Evolutionary conservation across 768 basidiomycete genomes (phyloP).

Genomic region (Tylopilus felleus): DNA sequence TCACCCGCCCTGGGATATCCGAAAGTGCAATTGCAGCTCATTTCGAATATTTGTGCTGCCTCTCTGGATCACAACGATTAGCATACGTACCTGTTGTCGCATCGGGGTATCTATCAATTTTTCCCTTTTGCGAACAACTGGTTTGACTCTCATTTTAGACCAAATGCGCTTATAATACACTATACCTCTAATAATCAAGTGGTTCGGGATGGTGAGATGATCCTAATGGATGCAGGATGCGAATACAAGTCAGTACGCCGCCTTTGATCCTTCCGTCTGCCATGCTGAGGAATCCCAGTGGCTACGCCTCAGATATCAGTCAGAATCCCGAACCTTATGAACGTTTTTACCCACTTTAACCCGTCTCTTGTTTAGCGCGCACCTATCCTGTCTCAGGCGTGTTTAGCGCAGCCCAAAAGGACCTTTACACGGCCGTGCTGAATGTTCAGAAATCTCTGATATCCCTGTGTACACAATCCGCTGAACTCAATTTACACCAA

Average conservation of each 20-base stretch:
- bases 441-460: conserved; percentile 68
- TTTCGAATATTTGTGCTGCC: conserved; percentile 84
- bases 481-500: conserved; percentile 61
- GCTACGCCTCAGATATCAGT: conserved; percentile 96
- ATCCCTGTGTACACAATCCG: conserved; percentile 53
- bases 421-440: conserved; percentile 80
- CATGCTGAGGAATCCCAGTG: conserved; percentile 41
- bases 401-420: conserved; percentile 76
- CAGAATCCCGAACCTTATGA: conserved; percentile 21
- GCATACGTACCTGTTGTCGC: conserved; percentile 99
- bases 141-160: conserved; percentile 38
- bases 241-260: conserved; percentile 70
- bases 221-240: conserved; percentile 90
- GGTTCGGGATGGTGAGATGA: conserved; percentile 64
- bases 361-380: conserved; percentile 48
- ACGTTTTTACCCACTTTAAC: conserved; percentile 4
- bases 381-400: conserved; percentile 84
- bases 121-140: background rate
- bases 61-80: conserved; percentile 75
- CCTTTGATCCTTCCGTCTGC: background rate
- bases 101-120: conserved; percentile 59
- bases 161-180: conserved; percentile 89
- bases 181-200: conserved; percentile 90
- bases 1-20: conserved; percentile 51
- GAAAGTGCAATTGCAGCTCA: conserved; percentile 71